phyloP scores from a whole-genome alignment of 2,329 filamentous ascomycete species.

The Exophiala oligosperma region DNA sequence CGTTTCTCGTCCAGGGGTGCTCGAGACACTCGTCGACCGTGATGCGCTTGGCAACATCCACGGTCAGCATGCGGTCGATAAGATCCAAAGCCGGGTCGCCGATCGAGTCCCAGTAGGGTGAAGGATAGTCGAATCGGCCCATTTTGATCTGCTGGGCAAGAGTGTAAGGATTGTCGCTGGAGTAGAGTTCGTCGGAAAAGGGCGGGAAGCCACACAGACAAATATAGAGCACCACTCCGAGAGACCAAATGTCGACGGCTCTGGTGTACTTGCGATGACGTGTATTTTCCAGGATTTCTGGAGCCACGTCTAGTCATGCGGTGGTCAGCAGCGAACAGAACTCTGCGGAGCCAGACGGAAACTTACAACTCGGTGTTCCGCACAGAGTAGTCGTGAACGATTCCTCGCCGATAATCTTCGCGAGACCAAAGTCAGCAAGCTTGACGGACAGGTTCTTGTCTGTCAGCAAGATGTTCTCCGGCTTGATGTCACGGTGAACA shows the following conservation, averaged over 20 bases:
- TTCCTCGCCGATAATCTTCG: slow-evolving; percentile 97
- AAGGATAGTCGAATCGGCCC: slow-evolving; percentile 90
- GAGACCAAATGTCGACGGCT: slow-evolving; percentile 93
- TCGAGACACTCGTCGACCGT: slow-evolving; percentile 87
- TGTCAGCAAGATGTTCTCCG: slow-evolving; percentile 88
- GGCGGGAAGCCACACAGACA: slow-evolving; percentile 95
- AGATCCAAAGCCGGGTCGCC: slow-evolving; percentile 86
- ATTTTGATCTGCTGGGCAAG: slow-evolving; percentile 86
- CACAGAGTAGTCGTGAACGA: slow-evolving; percentile 95
- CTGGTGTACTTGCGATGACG: slow-evolving; percentile 86
- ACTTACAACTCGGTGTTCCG: slow-evolving; percentile 84
- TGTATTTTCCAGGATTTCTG: slow-evolving; percentile 84
- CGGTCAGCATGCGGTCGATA: slow-evolving; percentile 91
- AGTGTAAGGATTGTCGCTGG: slow-evolving; percentile 77
- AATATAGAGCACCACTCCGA: slow-evolving; percentile 97
- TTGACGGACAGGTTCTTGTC: slow-evolving; percentile 87
- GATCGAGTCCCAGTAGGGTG: slow-evolving; percentile 90
- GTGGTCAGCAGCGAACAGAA: not conserved
- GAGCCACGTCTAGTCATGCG: slow-evolving; percentile 69
- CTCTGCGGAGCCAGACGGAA: slow-evolving; percentile 21
- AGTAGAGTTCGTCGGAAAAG: slow-evolving; percentile 90
- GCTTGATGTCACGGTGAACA: slow-evolving; percentile 96
- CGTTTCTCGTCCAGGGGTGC: slow-evolving; percentile 78
- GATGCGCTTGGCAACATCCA: slow-evolving; percentile 79
- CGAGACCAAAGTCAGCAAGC: slow-evolving; percentile 91